Percentiles rank a stretch among this genome's conserved stretches.
These are phyloP conservation scores for Aegilops speltoides DNA, from an alignment of 176 grass and related monocot genomes.

Conservation along the genomic window DNA sequence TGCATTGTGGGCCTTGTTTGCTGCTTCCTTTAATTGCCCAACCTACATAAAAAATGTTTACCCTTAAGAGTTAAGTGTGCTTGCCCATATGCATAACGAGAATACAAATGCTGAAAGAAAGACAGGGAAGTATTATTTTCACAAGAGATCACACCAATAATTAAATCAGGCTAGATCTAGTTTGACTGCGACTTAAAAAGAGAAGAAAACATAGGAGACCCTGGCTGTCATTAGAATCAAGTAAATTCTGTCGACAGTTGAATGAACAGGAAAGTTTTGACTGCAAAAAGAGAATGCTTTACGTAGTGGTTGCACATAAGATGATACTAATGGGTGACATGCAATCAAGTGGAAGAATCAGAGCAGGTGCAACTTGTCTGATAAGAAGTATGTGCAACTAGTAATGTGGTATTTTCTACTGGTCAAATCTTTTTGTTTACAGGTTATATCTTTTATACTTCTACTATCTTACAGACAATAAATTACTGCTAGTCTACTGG, in stretches of 20 bases:
- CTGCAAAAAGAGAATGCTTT: background rate
- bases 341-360: background rate
- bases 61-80: constrained; percentile 18
- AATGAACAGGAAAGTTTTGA: constrained; percentile 1
- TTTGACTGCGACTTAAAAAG: background rate
- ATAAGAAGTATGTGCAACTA: background rate
- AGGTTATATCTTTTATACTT: background rate
- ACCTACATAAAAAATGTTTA: constrained; percentile 61
- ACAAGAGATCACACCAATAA: constrained; percentile 8
- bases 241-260: background rate
- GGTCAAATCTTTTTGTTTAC: background rate
- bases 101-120: constrained; percentile 9
- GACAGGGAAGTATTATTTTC: constrained; percentile 4
- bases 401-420: background rate
- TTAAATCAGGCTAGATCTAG: background rate
- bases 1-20: constrained; percentile 73
- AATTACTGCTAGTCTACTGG: background rate
- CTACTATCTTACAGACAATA: background rate
- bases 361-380: background rate
- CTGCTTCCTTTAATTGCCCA: constrained; percentile 77
- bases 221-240: background rate
- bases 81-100: constrained; percentile 10
- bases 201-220: background rate
- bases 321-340: background rate
- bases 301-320: background rate